These are phyloP conservation scores for Boletus rubescentipes DNA, from an alignment of 768 basidiomycete species.

Conservation along the genomic window DNA sequence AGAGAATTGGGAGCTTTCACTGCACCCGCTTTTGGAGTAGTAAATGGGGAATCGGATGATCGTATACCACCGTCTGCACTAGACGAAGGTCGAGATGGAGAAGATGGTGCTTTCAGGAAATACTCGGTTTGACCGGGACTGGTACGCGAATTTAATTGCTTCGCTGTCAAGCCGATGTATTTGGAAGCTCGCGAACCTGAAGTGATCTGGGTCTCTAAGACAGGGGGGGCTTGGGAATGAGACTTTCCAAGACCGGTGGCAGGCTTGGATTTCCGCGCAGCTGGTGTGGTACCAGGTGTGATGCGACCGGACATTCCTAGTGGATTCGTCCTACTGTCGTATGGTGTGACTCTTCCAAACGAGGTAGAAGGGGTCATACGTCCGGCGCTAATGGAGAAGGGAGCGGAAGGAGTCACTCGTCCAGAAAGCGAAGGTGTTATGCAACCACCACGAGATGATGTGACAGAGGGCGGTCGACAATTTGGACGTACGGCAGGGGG, in stretches of 20 bases:
- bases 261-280: conserved; percentile 33
- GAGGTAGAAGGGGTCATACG: conserved; percentile 59
- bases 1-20: conserved; percentile 22
- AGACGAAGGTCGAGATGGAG: conserved; percentile 36
- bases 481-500: conserved; percentile 63
- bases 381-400: conserved; percentile 39
- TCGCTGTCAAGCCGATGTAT: conserved; percentile 82
- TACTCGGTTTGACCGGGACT: conserved; percentile 18
- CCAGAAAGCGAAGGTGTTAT: conserved; percentile 45
- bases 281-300: conserved; percentile 41
- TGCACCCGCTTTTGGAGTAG: conserved; percentile 61
- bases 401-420: conserved; percentile 44
- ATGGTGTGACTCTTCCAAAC: conserved; percentile 43
- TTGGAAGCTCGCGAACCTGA: conserved; percentile 83
- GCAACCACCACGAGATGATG: conserved; percentile 60
- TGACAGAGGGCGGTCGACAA: conserved; percentile 73
- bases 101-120: conserved; percentile 32
- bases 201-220: conserved; percentile 52
- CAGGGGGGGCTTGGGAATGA: conserved; percentile 29
- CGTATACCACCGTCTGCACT: conserved; percentile 41
- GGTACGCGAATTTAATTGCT: conserved; percentile 61
- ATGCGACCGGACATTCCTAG: conserved; percentile 43
- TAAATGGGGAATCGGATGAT: conserved; percentile 52
- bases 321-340: conserved; percentile 27
- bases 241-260: conserved; percentile 31